phyloP scores from a whole-genome alignment of 140 eudicot species.

The Ambrosia hybrid region DNA sequence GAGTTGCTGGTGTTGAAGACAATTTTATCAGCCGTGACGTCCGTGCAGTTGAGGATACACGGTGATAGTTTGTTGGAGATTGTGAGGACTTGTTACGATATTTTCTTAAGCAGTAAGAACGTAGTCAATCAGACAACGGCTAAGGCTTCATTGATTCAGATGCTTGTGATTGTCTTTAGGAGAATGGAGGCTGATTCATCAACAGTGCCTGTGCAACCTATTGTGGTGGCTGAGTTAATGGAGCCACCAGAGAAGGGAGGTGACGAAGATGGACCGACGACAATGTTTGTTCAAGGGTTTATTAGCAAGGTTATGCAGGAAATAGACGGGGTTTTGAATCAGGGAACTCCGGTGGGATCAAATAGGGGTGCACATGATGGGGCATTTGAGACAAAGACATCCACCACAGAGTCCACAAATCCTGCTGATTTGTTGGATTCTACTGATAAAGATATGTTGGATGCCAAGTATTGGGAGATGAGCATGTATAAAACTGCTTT shows the following conservation, averaged over 20 bases:
- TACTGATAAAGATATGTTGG: conserved; percentile 98
- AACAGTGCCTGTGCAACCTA: conserved; percentile 86
- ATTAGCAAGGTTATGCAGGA: conserved; percentile 90
- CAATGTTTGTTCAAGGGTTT: conserved; percentile 86
- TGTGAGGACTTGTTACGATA: conserved; percentile 85
- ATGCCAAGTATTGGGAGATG: conserved; percentile 99
- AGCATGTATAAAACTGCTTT: conserved; percentile 98
- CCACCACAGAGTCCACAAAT: conserved; percentile 89
- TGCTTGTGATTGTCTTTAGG: conserved; percentile 92
- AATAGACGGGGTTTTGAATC: conserved; percentile 83
- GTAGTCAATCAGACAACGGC: conserved; percentile 97
- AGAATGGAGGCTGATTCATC: conserved; percentile 98
- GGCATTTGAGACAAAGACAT: conserved; percentile 78
- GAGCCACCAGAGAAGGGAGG: conserved; percentile 69
- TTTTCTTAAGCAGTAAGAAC: conserved; percentile 71
- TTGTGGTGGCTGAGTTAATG: conserved; percentile 97
- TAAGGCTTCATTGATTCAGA: conserved; percentile 87
- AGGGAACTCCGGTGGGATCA: conserved; percentile 43
- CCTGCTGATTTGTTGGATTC: conserved; percentile 99
- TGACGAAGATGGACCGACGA: conserved; percentile 65
- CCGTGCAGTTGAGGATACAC: conserved; percentile 66
- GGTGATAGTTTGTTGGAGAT: conserved; percentile 88
- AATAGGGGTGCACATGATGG: conserved; percentile 78
- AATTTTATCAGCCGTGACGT: conserved; percentile 76
- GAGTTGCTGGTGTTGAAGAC: conserved; percentile 79